phyloP scores from a whole-genome alignment of 2,329 filamentous ascomycete genomes.

The Aphanoascus verrucosus region DNA sequence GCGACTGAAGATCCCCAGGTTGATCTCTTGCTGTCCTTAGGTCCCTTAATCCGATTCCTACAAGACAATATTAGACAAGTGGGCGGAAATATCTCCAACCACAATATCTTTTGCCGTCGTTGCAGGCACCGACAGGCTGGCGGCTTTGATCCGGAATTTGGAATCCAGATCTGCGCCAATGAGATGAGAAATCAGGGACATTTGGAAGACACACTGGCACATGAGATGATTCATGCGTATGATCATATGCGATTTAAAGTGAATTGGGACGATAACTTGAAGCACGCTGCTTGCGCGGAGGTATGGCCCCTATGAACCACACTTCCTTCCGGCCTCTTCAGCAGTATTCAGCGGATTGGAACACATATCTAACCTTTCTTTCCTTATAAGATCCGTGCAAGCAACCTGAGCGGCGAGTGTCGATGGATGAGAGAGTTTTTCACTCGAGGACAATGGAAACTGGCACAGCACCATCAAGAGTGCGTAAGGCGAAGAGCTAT shows the following conservation, averaged over 20 bases:
- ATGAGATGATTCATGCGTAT: conserved; percentile 97
- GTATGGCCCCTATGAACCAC: conserved; percentile 36
- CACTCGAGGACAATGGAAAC: conserved; percentile 69
- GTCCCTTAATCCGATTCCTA: conserved; percentile 78
- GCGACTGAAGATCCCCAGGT: not conserved
- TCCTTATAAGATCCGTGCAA: conserved; percentile 64
- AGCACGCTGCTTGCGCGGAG: conserved; percentile 90
- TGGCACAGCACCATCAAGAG: conserved; percentile 87
- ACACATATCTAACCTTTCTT: not conserved
- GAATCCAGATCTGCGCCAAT: conserved; percentile 88
- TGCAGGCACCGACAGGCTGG: conserved; percentile 65
- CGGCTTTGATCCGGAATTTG: conserved; percentile 76
- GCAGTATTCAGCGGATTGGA: not conserved
- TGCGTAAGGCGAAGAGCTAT: conserved; percentile 78
- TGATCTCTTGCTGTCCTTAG: conserved; percentile 21
- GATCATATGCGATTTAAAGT: conserved; percentile 88
- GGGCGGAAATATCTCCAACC: conserved; percentile 60
- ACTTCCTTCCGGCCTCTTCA: not conserved
- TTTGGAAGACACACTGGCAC: conserved; percentile 84
- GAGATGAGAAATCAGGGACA: conserved; percentile 69
- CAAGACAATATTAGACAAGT: conserved; percentile 68
- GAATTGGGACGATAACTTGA: conserved; percentile 66
- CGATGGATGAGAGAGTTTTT: conserved; percentile 80
- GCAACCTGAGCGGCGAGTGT: conserved; percentile 87
- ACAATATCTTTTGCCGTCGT: conserved; percentile 71